These are phyloP conservation scores for Daedaleopsis sinensis DNA, from an alignment of 768 basidiomycete species.

Conservation along the genomic window DNA sequence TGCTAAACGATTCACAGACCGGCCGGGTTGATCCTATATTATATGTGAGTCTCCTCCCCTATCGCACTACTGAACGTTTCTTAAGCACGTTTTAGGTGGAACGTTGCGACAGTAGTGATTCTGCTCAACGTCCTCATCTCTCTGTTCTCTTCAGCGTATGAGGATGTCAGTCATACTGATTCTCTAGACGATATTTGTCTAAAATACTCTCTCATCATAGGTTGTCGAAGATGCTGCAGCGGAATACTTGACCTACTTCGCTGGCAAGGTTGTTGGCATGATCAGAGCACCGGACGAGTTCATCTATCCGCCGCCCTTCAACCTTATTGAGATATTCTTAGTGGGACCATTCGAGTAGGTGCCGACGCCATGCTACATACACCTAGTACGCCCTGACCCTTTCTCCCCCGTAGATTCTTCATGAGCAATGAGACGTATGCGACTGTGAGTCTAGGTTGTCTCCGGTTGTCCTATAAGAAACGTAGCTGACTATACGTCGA, in stretches of 20 bases:
- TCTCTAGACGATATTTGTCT: neutral
- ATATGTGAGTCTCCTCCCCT: conserved; percentile 58
- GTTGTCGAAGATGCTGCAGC: conserved; percentile 85
- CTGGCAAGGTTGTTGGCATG: conserved; percentile 83
- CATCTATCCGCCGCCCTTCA: conserved; percentile 92
- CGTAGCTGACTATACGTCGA: neutral
- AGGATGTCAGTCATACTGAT: conserved; percentile 59
- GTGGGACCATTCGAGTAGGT: conserved; percentile 87
- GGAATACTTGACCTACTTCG: conserved; percentile 90
- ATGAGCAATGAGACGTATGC: conserved; percentile 60
- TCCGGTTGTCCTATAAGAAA: neutral
- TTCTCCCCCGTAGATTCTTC: conserved; percentile 38
- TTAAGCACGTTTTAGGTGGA: conserved; percentile 59
- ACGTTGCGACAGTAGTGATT: conserved; percentile 78
- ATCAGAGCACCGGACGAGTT: conserved; percentile 85
- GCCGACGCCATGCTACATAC: neutral
- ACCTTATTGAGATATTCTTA: conserved; percentile 78
- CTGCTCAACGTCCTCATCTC: conserved; percentile 94
- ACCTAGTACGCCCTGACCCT: neutral
- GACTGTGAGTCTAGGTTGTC: conserved; percentile 39
- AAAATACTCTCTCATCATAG: conserved; percentile 39
- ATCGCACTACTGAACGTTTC: neutral
- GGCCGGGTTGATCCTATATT: conserved; percentile 70
- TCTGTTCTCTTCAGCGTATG: conserved; percentile 91
- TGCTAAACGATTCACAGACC: conserved; percentile 18